Base-by-base conservation (phyloP, 2,329 filamentous ascomycete genomes). In the Colletotrichum tropicale region DNA sequence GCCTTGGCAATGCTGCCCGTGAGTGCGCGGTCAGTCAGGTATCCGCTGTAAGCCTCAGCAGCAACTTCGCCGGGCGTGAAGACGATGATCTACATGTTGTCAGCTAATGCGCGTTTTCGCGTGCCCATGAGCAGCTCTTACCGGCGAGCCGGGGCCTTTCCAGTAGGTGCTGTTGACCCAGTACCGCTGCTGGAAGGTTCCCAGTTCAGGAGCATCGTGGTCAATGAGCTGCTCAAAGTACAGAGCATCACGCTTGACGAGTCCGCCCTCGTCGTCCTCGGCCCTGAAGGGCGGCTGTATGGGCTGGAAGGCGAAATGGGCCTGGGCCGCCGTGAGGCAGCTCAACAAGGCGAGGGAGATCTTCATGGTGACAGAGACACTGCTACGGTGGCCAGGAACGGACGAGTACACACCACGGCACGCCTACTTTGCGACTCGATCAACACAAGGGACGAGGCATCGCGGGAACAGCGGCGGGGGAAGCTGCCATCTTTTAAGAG, bases 141-240 rank as follows among this genome's bases (percentile, higher is more conserved):
- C 87, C 8, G 90, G 90, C 24, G 88, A 90, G 3, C 90, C 88
- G 61, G 89, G 87, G 1, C 90, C 90, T 15, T 83, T 83, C 88
- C 89, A 92, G 78, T 82, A 88, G 48, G 88, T 85, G 1, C 85
- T 83, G 78, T 87, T 88, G 80, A 86, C 91, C 84, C 86, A 91
- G 80, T 87, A 91, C 56, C 87, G 85, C 81, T 91, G 89, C 32
- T 85, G 83, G 36, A 76, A 76, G 26, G 74, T 76, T 16, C 74
- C 74, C 15, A 90, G 82, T n/a, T 83, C 83, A 2, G 90, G 89
- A 78, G 91, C 84, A 6, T 85, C 82, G 81, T 93, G 91, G 79
- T 93, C 91, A 65, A 93, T 88, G 70, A 89, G 84, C 81, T 93
- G 91, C 76, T 88, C 81, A 75, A 91, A 92, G 58, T 58, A 52